Percentiles rank a stretch among this genome's conserved stretches.
Conservation (phyloP, 176 grass and related monocot genomes). For the Aechmea fasciata region DNA sequence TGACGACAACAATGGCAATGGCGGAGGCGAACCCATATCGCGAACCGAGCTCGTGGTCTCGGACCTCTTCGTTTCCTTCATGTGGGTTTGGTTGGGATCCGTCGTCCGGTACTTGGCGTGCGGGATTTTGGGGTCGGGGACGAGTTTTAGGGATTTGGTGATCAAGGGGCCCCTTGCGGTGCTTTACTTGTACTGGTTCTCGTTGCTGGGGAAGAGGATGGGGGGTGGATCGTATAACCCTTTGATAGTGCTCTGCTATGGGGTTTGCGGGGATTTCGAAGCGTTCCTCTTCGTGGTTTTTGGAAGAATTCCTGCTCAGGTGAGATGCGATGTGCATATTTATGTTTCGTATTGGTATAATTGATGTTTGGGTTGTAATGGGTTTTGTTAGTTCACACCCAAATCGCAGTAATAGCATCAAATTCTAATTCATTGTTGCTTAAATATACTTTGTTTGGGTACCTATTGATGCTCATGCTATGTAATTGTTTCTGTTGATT, state of each 20-base stretch:
- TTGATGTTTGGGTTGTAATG: neutral
- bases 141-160: neutral
- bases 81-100: conserved; percentile 17
- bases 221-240: conserved; percentile 21
- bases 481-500: no score
- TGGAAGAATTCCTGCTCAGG: conserved; percentile 20
- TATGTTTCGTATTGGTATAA: neutral
- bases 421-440: no score
- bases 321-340: neutral
- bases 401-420: no score
- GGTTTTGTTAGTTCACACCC: neutral
- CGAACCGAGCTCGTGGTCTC: conserved; percentile 1
- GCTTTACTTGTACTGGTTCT: conserved; percentile 14
- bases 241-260: conserved; percentile 17
- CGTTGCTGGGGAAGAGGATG: conserved; percentile 6
- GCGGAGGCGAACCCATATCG: neutral
- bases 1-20: neutral
- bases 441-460: no score
- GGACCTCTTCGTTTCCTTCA: conserved; percentile 13
- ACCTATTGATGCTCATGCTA: no score
- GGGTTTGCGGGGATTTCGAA: conserved; percentile 9
- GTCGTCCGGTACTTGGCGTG: neutral
- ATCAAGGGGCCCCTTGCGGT: conserved; percentile 9
- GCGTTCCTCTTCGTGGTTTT: conserved; percentile 13
- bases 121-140: conserved; percentile 8